Base-by-base conservation (phyloP, 352 stramenopile species). In the Phytophthora europaea region DNA sequence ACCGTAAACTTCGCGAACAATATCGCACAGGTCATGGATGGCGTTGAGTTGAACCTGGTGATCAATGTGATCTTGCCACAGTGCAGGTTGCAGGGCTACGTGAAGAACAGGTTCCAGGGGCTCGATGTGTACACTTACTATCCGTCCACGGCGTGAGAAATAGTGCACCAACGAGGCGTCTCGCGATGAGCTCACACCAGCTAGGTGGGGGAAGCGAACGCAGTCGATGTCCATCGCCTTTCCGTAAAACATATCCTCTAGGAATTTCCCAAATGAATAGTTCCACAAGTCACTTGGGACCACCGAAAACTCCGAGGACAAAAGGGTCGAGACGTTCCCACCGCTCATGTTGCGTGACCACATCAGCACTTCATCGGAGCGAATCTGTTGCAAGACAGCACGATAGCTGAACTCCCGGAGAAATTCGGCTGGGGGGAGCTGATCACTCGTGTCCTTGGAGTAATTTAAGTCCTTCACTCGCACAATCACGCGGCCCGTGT, bases 221-320 rank as follows among this genome's bases (percentile, higher is more conserved):
- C 64, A 81, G 47, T 97, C 90, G 53, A 95, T 83, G 15, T 75
- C 56, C 80, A 97, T 84, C 4, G 88, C 80, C 61, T 94, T 93
- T 58, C 88, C 85, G 70, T 97, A 97, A 22, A 97, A 84, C 75
- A 95, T 80, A 50, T 92, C 88, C 72, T 97, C 90, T 7, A 97
- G 58, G 61, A 95, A 95, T 67, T 96, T 97, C 2, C 90, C 90
- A 71, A 97, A 97, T 16, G 89, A 96, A 61, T 94, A 96, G 57
- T 95, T 94, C 80, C 87, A 91, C 16, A 94, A 72, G 43, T 97
- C 89, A 9, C 71, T 75, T 3, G 89, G 83, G 36, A 95, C 78
- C 1, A 79, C 71, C 9, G 79, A 85, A 61, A 90, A 97, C 20
- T 86, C 77, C 6, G 73, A 87, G 16, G 83, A 88, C 13, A 94